phyloP scores from a whole-genome alignment of 805 yeast genomes.

The Priceomyces medius region DNA sequence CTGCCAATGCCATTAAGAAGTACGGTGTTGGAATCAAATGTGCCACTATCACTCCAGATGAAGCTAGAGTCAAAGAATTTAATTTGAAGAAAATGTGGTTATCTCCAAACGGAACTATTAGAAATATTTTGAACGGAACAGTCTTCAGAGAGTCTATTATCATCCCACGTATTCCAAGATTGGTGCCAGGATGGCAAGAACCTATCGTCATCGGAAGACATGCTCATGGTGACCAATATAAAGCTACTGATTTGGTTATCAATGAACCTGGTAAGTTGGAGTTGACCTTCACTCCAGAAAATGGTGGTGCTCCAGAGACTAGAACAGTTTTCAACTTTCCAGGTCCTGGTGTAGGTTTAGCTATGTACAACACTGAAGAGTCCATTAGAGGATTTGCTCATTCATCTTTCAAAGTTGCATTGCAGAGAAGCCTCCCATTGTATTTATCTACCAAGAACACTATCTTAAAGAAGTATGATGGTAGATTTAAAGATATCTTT shows the following conservation, averaged over 20 bases:
- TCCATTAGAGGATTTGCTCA: conserved; percentile 78
- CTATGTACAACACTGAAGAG: conserved; percentile 83
- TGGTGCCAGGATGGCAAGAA: conserved; percentile 77
- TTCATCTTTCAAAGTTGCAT: conserved; percentile 73
- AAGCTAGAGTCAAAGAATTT: conserved; percentile 74
- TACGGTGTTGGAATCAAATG: conserved; percentile 82
- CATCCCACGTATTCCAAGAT: conserved; percentile 72
- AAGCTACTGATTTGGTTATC: conserved; percentile 71
- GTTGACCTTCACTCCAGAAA: conserved; percentile 62
- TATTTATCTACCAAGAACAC: conserved; percentile 78
- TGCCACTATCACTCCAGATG: conserved; percentile 86
- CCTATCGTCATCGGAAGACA: conserved; percentile 86
- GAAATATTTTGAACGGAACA: conserved; percentile 80
- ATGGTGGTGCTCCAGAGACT: conserved; percentile 49
- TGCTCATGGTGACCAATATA: conserved; percentile 82
- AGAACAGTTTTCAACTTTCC: conserved; percentile 61
- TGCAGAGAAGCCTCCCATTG: conserved; percentile 60
- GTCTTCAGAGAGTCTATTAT: conserved; percentile 84
- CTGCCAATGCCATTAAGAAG: conserved; percentile 71
- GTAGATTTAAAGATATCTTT: conserved; percentile 79
- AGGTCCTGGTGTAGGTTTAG: conserved; percentile 71
- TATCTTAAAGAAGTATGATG: conserved; percentile 78
- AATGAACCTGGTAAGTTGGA: conserved; percentile 67
- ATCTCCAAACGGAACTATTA: conserved; percentile 81
- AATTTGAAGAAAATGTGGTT: conserved; percentile 77